Percentiles rank a stretch among this genome's conserved stretches.
Evolutionary conservation across 345 rosid species (phyloP).

Genomic region (Clarkia xantiana): DNA sequence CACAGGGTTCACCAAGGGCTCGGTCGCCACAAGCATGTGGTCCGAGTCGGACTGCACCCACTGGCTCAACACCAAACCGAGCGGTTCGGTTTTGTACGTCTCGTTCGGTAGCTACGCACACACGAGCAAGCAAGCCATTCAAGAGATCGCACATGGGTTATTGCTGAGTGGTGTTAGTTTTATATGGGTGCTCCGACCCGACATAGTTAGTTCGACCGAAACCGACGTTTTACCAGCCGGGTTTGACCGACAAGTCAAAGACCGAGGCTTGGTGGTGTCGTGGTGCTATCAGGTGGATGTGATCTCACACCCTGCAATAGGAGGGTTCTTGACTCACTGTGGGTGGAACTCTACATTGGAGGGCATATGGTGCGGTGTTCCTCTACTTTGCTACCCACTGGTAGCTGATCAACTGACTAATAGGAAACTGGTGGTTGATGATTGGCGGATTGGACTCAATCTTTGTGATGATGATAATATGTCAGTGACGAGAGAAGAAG

Average conservation of each 20-base stretch:
- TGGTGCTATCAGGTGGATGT: slow-evolving; percentile 65
- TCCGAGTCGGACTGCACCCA: slow-evolving; percentile 60
- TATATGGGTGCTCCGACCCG: slow-evolving; percentile 65
- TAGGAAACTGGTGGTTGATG: slow-evolving; percentile 62
- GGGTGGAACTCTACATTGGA: slow-evolving; percentile 75
- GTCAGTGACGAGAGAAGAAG: too few species aligned
- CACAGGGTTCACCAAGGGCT: slow-evolving; percentile 19
- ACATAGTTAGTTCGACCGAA: too few species aligned
- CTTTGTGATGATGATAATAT: slow-evolving; percentile 10
- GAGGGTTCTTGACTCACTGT: slow-evolving; percentile 70
- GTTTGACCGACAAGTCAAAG: slow-evolving; percentile 24
- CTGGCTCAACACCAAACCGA: slow-evolving; percentile 50
- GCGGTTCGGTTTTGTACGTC: slow-evolving; percentile 49
- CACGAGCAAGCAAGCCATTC: slow-evolving; percentile 22
- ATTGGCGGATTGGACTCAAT: slow-evolving; percentile 61
- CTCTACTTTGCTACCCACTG: slow-evolving; percentile 44
- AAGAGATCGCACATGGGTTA: slow-evolving; percentile 50
- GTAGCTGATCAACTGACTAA: slow-evolving; percentile 66
- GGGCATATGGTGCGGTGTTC: slow-evolving; percentile 49
- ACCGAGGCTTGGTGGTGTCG: slow-evolving; percentile 36
- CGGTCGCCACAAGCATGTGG: slow-evolving; percentile 58
- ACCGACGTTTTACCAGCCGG: slow-evolving; percentile 43
- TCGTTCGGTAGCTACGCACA: slow-evolving; percentile 70
- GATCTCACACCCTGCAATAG: slow-evolving; percentile 42
- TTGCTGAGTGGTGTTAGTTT: slow-evolving; percentile 35